Conservation (phyloP, 306 rosid genomes). For the Acacia acuminata region DNA sequence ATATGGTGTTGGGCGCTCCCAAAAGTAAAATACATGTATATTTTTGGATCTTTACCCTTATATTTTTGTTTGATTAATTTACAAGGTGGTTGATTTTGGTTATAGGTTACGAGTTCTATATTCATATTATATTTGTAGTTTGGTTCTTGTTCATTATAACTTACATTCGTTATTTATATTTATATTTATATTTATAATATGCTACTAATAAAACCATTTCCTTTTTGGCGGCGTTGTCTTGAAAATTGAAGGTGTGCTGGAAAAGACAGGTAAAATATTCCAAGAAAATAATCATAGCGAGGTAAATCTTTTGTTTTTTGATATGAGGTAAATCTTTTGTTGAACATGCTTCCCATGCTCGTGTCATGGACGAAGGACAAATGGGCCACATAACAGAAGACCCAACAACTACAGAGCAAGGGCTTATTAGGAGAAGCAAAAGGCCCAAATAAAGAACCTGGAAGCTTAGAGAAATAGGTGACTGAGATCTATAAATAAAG, state of each 20-base stretch:
- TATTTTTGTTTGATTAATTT: conserved; percentile 31
- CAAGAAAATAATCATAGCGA: neutral
- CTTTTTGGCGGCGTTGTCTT: neutral
- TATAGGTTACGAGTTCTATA: conserved; percentile 18
- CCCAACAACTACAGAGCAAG: too few relatives aligned
- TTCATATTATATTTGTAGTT: neutral
- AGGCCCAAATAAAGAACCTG: too few relatives aligned
- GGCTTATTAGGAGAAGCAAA: too few relatives aligned
- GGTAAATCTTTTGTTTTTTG: neutral
- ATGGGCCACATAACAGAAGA: too few relatives aligned
- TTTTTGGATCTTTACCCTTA: too few relatives aligned
- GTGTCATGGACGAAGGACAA: too few relatives aligned
- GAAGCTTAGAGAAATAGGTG: too few relatives aligned
- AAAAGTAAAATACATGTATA: too few relatives aligned
- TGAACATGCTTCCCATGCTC: neutral
- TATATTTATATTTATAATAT: too few relatives aligned
- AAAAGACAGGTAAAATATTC: neutral
- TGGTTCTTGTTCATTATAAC: neutral
- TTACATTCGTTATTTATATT: neutral
- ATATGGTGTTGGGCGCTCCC: too few relatives aligned
- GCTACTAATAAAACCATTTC: neutral
- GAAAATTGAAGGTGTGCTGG: neutral
- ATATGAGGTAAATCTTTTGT: too few relatives aligned
- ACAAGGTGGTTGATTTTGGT: conserved; percentile 36
- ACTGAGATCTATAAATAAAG: too few relatives aligned